Conservation (phyloP, 2,329 filamentous ascomycete genomes). For the Pseudocercospora crystallina region DNA sequence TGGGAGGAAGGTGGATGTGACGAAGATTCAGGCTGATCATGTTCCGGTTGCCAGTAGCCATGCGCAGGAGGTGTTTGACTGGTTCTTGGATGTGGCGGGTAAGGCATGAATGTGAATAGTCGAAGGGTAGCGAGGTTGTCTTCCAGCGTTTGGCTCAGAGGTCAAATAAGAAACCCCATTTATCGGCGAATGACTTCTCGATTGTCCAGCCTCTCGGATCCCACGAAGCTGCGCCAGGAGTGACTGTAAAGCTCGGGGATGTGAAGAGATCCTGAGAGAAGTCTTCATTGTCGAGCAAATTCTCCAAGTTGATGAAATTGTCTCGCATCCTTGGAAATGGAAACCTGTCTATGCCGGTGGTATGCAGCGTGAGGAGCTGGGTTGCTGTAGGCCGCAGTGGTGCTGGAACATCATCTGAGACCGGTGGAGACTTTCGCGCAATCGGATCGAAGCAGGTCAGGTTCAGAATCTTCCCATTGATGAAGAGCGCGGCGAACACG, state of each 20-base stretch:
- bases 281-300: neutral
- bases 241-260: neutral
- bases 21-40: slow-evolving; percentile 3
- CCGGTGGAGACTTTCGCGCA: neutral
- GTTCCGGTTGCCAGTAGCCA: neutral
- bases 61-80: slow-evolving; percentile 1
- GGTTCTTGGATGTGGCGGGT: slow-evolving; percentile 1
- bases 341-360: slow-evolving; percentile 1
- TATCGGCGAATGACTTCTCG: neutral
- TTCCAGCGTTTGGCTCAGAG: too few species aligned
- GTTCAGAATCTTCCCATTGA: slow-evolving; percentile 1
- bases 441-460: slow-evolving; percentile 1
- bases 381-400: neutral
- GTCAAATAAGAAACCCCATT: slow-evolving; percentile 1
- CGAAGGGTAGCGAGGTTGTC: too few species aligned
- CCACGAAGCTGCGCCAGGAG: neutral
- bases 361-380: neutral
- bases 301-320: slow-evolving; percentile 4
- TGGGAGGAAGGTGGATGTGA: slow-evolving; percentile 3
- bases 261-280: slow-evolving; percentile 3
- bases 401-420: neutral
- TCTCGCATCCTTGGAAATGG: slow-evolving; percentile 1
- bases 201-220: neutral
- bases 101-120: neutral
- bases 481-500: neutral